Evolutionary conservation across 2,329 filamentous ascomycete genomes (phyloP), one percentile per base, ranked within the genome.

Genomic region (Talaromyces sp.): DNA sequence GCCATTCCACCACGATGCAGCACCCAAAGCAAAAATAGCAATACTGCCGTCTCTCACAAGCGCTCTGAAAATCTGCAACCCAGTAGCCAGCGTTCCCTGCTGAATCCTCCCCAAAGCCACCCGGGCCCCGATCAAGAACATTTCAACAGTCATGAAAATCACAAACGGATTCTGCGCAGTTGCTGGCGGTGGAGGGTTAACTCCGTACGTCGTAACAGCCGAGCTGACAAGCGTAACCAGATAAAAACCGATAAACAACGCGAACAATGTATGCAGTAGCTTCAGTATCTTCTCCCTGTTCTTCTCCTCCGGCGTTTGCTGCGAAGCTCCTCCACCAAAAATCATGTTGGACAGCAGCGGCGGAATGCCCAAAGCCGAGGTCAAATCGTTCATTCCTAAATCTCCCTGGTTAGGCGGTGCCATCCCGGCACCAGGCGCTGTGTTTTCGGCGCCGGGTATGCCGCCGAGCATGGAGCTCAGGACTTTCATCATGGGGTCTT

Each of bases 241-340:
- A 73, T 89, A 89, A 47, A 84, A 69, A 0, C 84, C 86, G 24
- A 87, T 77, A 2, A 75, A 71, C n/a, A 88, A 72, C 3, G 86
- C 82, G 72, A 88, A 87, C 16, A 88, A 54, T 5, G 83, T 81
- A 70, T 89, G 87, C 10, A 87, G 72, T 24, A 86, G 73, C 61
- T 85, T 83, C 87, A 86, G 89, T 10, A 85, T 68, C 50, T 69
- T 71, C 41, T 73, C 68, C 13, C 71, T 71, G 62, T 74, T 74
- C 68, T 77, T 72, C 66, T 79, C 74, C 54, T 73, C 70, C 14
- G 77, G 73, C 4, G 74, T 75, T 64, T 75, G 76, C 66, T 73
- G 77, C 71, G 76, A 73, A 39, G 74, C 71, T 24, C 73, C 75
- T 64, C 76, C 74, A 41, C 75, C 76, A 47, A 79, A 67, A 3